Evolutionary conservation across 139 green algal genomes (phyloP).

Genomic region (Microglena sp.): DNA sequence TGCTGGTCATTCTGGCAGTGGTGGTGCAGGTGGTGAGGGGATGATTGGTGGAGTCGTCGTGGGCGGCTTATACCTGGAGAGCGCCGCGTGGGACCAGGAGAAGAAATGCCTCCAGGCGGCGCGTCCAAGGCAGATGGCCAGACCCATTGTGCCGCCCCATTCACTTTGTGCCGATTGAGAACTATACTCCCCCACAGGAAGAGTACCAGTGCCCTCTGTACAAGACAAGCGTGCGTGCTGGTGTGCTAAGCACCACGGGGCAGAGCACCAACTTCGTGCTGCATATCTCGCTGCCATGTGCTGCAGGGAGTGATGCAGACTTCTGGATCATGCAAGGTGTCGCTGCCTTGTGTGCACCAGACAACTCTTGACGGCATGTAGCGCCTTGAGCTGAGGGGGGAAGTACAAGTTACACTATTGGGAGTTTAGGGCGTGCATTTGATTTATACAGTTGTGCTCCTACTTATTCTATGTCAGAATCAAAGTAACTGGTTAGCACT

Average conservation of each 20-base stretch:
- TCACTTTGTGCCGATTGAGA: too few species aligned
- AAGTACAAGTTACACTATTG: too few species aligned
- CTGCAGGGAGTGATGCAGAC: slow-evolving; percentile 21
- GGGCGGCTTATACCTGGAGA: slow-evolving; percentile 66
- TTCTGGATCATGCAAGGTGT: slow-evolving; percentile 65
- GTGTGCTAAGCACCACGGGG: slow-evolving; percentile 59
- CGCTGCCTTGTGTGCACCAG: slow-evolving; percentile 54
- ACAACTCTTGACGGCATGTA: too few species aligned
- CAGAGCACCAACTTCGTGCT: slow-evolving; percentile 70
- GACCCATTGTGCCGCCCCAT: background rate
- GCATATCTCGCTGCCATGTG: slow-evolving; percentile 48
- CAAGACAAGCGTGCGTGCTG: slow-evolving; percentile 55
- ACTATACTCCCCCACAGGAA: background rate
- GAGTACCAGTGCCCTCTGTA: slow-evolving; percentile 67
- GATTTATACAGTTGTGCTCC: too few species aligned
- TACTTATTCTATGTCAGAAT: too few species aligned
- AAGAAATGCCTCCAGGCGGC: background rate
- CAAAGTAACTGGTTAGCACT: too few species aligned
- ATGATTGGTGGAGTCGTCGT: too few species aligned
- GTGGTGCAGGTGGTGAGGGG: slow-evolving; percentile 42
- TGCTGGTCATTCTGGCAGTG: too few species aligned
- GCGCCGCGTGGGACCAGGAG: slow-evolving; percentile 46
- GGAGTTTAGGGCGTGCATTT: too few species aligned
- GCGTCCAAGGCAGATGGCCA: background rate
- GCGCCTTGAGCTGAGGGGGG: too few species aligned